Evolutionary conservation across 1,284 basidiomycete genomes (phyloP), one percentile per base, ranked within the genome.

Genomic region (Puccinia brachypodii): DNA sequence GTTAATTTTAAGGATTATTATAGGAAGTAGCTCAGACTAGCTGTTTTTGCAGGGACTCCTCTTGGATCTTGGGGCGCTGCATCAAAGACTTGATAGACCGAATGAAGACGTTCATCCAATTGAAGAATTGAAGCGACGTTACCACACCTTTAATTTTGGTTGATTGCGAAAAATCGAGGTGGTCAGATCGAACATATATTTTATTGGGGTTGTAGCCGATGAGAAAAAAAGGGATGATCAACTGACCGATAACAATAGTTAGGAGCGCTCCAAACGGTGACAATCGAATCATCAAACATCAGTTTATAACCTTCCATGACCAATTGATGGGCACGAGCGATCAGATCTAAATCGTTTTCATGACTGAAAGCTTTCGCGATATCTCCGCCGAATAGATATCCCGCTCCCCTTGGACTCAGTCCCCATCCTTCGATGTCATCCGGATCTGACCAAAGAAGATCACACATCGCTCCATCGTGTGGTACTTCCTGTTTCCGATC

Each of bases 401-500:
- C 96, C 13, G 96, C 96, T 50, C 96, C 96, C 84, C 96, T 90
- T 3, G 96, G 96, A n/a, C 95, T 97, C 84, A 99, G 89, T 50
- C 96, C 95, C 96, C 96, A 98, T 36, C 94, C 94, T 73, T 89
- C 89, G 80, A 96, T 96, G 85, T 97, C 95, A 86, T 99, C 96
- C 50, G 96, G 97, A 89, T 99, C 96, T 80, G 95, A 98, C 96
- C 96, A 99, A 28, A 99, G 89, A 7, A 99, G 88, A 87, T 99
- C 97, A 86, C 96, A 99, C 96, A 99, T 98, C 9, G 95, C 92
- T 11, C 97, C 96, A 86, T 99, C 96, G 87, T 99, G 97, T n/a
- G 96, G 96, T 14, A 99, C 97, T 87, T 99, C 96, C 88, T 98
- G 95, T 87, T 97, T 96, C 44, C 96, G 89, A 88, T 98, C 96